Evolutionary conservation across 768 basidiomycete species (phyloP).

Genomic region (Termitomyces bulborhizus): DNA sequence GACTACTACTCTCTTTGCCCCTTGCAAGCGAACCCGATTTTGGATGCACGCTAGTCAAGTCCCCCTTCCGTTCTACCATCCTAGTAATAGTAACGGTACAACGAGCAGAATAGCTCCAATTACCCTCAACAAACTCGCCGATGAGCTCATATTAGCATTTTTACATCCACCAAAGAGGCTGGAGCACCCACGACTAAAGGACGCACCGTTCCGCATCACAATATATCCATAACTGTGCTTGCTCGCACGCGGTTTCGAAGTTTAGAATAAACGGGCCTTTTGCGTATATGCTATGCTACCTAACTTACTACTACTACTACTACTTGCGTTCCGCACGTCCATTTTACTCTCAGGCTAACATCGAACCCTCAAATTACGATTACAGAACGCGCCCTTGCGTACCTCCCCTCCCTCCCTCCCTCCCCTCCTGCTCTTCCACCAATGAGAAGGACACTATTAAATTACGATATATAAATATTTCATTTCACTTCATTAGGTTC

Average conservation of each 20-base stretch:
- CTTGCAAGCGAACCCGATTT: not conserved
- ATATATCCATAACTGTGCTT: constrained; percentile 21
- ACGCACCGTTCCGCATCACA: constrained; percentile 10
- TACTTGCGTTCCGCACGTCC: constrained; percentile 19
- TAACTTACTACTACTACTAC: too few relatives aligned
- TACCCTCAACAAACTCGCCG: too few relatives aligned
- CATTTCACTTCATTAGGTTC: too few relatives aligned
- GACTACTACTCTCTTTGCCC: not conserved
- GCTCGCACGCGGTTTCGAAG: constrained; percentile 15
- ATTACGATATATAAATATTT: too few relatives aligned
- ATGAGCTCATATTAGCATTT: too few relatives aligned
- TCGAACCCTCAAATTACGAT: constrained; percentile 6
- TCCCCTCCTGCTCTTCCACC: too few relatives aligned
- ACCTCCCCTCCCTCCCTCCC: too few relatives aligned
- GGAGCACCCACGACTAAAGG: too few relatives aligned
- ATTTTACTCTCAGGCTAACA: constrained; percentile 19
- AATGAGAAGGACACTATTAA: too few relatives aligned
- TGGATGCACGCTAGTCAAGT: not conserved
- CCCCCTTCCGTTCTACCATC: not conserved
- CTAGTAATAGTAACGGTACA: too few relatives aligned
- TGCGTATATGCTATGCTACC: not conserved
- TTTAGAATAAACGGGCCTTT: constrained; percentile 1
- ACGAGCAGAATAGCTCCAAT: too few relatives aligned
- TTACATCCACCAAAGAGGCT: too few relatives aligned
- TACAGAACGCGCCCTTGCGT: not conserved